Percentiles rank a stretch among this genome's conserved stretches.
Evolutionary conservation across 208 protist species (phyloP).

Genomic region (Acanthamoeba healyi): DNA sequence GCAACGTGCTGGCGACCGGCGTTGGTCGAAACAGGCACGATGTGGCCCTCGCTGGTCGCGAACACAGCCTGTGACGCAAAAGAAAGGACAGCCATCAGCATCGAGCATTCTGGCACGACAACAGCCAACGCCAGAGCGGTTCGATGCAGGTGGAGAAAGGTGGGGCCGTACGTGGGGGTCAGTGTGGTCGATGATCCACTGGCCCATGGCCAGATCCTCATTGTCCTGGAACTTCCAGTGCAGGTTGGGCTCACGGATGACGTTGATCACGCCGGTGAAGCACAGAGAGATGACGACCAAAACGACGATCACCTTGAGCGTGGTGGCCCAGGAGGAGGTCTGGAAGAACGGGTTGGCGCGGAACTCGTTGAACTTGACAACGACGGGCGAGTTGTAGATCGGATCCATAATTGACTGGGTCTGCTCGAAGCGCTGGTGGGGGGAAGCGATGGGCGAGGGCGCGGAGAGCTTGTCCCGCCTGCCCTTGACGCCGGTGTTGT

Average conservation of each 20-base stretch:
- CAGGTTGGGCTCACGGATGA: conserved; percentile 65
- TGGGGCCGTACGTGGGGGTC: not conserved
- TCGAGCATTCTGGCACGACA: not conserved
- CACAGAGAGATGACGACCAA: conserved; percentile 4
- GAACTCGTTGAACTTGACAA: conserved; percentile 52
- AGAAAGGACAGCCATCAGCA: not conserved
- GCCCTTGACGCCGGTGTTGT: conserved; percentile 12
- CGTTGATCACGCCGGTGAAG: conserved; percentile 35
- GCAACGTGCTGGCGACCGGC: conserved; percentile 53
- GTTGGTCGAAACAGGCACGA: conserved; percentile 51
- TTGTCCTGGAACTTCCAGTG: conserved; percentile 61
- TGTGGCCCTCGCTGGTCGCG: conserved; percentile 54
- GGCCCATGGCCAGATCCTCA: conserved; percentile 44
- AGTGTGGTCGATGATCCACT: conserved; percentile 70
- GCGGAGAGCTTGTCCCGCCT: conserved; percentile 44
- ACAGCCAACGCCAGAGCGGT: too few species aligned
- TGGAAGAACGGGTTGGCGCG: conserved; percentile 39
- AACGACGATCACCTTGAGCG: not conserved
- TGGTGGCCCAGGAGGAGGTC: not conserved
- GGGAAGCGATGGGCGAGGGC: not conserved
- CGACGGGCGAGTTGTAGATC: conserved; percentile 1
- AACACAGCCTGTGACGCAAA: not conserved
- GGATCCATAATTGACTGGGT: not conserved
- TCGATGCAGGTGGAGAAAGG: not conserved
- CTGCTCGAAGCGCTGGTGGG: not conserved